Conservation (phyloP, 495 filamentous ascomycete species). For the Margaritispora aquatica region DNA sequence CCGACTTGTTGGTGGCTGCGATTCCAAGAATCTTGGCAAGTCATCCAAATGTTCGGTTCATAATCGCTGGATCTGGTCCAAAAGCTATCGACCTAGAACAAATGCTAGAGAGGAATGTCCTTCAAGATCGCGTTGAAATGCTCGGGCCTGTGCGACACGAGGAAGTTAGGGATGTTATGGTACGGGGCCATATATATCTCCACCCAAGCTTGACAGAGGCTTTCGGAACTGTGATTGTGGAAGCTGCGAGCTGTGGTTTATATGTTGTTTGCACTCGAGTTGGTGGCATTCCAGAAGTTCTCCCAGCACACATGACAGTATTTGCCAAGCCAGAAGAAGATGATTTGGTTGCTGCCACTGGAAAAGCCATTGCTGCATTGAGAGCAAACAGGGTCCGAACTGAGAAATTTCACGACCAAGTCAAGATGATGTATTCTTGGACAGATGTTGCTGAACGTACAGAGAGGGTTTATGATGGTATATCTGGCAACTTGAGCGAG, state of each 20-base stretch:
- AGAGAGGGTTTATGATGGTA: constrained; percentile 90
- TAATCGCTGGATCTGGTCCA: constrained; percentile 91
- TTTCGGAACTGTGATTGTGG: constrained; percentile 95
- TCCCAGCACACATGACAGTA: constrained; percentile 89
- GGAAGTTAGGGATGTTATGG: constrained; percentile 98
- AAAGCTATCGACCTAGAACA: constrained; percentile 97
- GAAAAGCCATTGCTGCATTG: constrained; percentile 71
- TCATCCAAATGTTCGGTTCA: constrained; percentile 91
- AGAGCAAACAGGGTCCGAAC: constrained; percentile 82
- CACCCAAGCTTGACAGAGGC: constrained; percentile 94
- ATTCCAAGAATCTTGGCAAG: constrained; percentile 85
- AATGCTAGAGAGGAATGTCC: constrained; percentile 92
- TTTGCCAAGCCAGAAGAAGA: constrained; percentile 93
- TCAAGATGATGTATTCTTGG: constrained; percentile 98
- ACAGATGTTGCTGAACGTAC: constrained; percentile 88
- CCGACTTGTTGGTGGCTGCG: constrained; percentile 86
- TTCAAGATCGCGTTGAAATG: constrained; percentile 90
- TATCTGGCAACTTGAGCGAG: constrained; percentile 73
- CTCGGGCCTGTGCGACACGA: constrained; percentile 90
- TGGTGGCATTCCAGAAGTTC: constrained; percentile 91
- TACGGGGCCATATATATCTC: constrained; percentile 91
- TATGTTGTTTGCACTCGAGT: constrained; percentile 97
- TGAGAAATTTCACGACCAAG: constrained; percentile 91
- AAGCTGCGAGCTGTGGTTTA: constrained; percentile 89
- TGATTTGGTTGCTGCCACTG: constrained; percentile 77